Evolutionary conservation across 495 filamentous ascomycete genomes (phyloP), one percentile per base, ranked within the genome.

Genomic region (Glarea lozoyensis): DNA sequence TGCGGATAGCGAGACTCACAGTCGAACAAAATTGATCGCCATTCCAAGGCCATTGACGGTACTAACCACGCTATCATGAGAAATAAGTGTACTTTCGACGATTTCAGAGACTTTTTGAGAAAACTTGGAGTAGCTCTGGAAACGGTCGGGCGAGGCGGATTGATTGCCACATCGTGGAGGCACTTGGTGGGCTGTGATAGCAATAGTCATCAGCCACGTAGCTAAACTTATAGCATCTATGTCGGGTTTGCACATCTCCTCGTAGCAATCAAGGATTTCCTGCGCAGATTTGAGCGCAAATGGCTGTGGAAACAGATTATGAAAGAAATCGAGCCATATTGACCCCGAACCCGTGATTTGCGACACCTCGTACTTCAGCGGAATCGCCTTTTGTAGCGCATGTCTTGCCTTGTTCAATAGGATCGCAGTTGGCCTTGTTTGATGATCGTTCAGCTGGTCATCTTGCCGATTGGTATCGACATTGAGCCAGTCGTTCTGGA

Each of bases 401-500:
- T 34, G 10, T 37, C 46, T 49, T 3, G 44, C 44, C 4, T 13
- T 36, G 23, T 48, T 19, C 22, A 27, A 19, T 38, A 48, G 15
- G 7, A 27, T 17, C 17, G 31, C 15, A 21, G 19, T 25, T n/a
- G 30, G 12, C 15, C 32, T 48, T 21, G 38, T 22, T 13, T 48
- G 27, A 11, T 31, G 45, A 22, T 19, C 39, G 12, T 42, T 31
- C n/a, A 34, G 29, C 15, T 29, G 29, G 13, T 36, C 30, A 11
- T 37, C 10, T 30, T 35, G 24, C 12, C 5, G 18, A 15, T 32
- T 17, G 18, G 12, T 47, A 16, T 48, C 38, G 20, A 37, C 45
- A 31, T 39, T 48, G n/a, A 48, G 37, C 45, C 45, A 48, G 38
- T 48, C 38, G 31, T 48, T 48, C n/a, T 48, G 45, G 17, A 48